Conservation (phyloP, 1,139 yeast species). For the Torulaspora globosa region DNA sequence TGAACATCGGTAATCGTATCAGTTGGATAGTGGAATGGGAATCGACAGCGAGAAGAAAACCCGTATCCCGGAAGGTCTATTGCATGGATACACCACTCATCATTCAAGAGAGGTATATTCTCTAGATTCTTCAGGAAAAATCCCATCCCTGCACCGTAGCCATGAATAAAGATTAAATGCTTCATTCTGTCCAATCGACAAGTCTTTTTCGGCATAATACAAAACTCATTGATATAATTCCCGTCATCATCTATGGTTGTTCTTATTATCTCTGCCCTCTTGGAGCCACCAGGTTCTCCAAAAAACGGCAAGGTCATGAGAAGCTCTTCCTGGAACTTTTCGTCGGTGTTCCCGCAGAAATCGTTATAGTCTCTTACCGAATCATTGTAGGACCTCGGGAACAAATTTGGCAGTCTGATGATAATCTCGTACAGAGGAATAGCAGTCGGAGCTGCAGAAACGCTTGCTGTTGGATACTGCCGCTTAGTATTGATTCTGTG, state of each 20-base stretch:
- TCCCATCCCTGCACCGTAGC: conserved; percentile 77
- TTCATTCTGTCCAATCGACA: conserved; percentile 32
- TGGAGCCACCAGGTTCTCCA: conserved; percentile 32
- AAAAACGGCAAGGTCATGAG: conserved; percentile 41
- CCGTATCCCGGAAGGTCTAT: conserved; percentile 76
- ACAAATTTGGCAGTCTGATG: conserved; percentile 41
- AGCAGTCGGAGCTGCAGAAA: conserved; percentile 32
- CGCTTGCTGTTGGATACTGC: conserved; percentile 3
- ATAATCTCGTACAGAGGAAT: conserved; percentile 29
- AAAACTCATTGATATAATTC: conserved; percentile 60
- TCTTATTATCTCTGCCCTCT: conserved; percentile 36
- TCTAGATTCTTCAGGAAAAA: conserved; percentile 62
- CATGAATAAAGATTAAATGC: conserved; percentile 67
- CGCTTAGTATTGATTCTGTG: not conserved
- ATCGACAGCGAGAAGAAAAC: conserved; percentile 61
- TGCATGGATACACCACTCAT: conserved; percentile 64
- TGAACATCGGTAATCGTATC: conserved; percentile 43
- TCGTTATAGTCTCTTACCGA: conserved; percentile 49
- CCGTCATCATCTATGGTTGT: conserved; percentile 42
- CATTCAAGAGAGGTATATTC: conserved; percentile 24
- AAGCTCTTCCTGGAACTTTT: conserved; percentile 50
- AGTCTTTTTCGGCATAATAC: conserved; percentile 47
- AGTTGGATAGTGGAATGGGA: conserved; percentile 40
- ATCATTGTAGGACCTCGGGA: conserved; percentile 53
- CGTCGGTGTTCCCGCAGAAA: conserved; percentile 16